Percentiles rank a stretch among this genome's conserved stretches.
phyloP scores from a whole-genome alignment of 768 basidiomycete genomes.

The Cyclocybe aegerita region DNA sequence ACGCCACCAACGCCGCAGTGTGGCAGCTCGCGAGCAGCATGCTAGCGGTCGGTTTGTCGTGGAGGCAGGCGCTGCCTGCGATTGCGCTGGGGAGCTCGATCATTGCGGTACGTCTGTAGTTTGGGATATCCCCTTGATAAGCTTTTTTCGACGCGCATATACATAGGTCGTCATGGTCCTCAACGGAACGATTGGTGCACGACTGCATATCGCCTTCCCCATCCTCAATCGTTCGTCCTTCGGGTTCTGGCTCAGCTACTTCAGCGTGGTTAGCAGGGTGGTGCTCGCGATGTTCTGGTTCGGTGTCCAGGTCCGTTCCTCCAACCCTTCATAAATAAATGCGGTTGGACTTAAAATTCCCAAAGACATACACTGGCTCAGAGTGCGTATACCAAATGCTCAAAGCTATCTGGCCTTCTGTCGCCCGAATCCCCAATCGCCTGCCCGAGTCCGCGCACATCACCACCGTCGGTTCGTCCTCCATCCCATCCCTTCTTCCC shows the following conservation, averaged over 20 bases:
- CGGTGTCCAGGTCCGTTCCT: constrained; percentile 56
- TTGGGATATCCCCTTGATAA: background rate
- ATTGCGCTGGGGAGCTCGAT: constrained; percentile 74
- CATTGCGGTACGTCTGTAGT: constrained; percentile 46
- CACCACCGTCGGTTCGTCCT: constrained; percentile 53
- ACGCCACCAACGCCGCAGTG: constrained; percentile 43
- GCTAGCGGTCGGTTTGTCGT: constrained; percentile 73
- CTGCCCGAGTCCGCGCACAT: constrained; percentile 58
- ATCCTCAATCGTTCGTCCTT: constrained; percentile 84
- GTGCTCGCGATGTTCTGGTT: constrained; percentile 85
- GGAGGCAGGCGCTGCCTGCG: constrained; percentile 67
- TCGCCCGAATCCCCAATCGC: constrained; percentile 61
- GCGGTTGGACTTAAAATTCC: background rate
- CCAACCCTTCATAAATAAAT: background rate
- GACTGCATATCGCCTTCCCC: constrained; percentile 73
- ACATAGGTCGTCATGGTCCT: constrained; percentile 56
- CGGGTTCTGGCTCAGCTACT: constrained; percentile 90
- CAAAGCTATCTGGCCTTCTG: constrained; percentile 81
- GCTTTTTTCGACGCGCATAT: background rate
- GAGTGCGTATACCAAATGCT: constrained; percentile 81
- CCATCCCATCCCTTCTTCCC: background rate
- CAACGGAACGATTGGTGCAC: constrained; percentile 78
- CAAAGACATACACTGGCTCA: constrained; percentile 57
- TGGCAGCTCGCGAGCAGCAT: constrained; percentile 75
- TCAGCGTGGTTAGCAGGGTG: constrained; percentile 75